phyloP scores from a whole-genome alignment of 176 grass and related monocot genomes.

The Lolium multiflorum region DNA sequence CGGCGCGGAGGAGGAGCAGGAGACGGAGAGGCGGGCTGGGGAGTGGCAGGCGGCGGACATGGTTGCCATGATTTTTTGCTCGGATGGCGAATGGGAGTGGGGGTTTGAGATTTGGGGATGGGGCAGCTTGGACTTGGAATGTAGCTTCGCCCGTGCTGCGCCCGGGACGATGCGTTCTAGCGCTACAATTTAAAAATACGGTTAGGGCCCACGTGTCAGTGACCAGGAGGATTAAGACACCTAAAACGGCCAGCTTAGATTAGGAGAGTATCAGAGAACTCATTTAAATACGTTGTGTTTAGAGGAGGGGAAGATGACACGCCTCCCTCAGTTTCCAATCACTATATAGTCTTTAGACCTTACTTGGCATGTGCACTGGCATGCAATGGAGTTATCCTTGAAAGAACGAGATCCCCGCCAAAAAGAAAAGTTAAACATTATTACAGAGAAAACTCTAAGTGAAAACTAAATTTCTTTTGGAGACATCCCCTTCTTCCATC shows the following conservation, averaged over 20 bases:
- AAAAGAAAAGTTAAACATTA: too few species aligned
- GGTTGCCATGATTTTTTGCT: constrained; percentile 3
- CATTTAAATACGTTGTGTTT: neutral
- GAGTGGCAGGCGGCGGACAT: constrained; percentile 45
- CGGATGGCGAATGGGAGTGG: neutral
- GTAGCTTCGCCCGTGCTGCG: neutral
- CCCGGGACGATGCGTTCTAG: neutral
- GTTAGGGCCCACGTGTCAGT: neutral
- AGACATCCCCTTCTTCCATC: too few species aligned
- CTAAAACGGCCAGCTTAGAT: neutral
- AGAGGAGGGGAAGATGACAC: neutral
- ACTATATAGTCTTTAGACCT: neutral
- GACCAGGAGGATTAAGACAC: neutral
- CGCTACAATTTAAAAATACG: neutral
- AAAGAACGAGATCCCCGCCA: too few species aligned
- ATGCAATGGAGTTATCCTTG: neutral
- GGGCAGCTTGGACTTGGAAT: neutral
- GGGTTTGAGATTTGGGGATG: constrained; percentile 20
- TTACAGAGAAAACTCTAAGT: too few species aligned
- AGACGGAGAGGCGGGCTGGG: constrained; percentile 31
- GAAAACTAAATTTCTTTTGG: too few species aligned
- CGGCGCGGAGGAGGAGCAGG: constrained; percentile 4
- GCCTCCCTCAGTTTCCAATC: neutral
- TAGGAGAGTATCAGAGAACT: neutral
- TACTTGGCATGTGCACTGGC: neutral